Base-by-base conservation (phyloP, 805 yeast genomes). In the Candida vaughaniae region DNA sequence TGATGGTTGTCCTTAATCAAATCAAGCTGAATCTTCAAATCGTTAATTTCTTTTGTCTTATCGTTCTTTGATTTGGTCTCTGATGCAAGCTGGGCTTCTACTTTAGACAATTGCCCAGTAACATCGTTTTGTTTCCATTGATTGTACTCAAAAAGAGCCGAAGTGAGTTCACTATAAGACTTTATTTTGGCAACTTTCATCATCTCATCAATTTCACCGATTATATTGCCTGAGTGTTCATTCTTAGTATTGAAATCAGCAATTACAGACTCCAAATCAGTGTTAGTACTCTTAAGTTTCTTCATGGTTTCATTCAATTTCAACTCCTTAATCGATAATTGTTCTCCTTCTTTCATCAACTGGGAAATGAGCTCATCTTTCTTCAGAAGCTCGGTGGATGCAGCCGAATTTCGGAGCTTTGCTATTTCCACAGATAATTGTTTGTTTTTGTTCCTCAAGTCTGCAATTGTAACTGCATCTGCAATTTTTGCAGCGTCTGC, bases 341-440 rank as follows among this genome's bases (percentile, higher is more conserved):
- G 77, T 44, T 83, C 81, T 3, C 95, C 95, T 58, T 89, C 96
- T 37, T 75, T 78, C 52, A 85, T 53, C 19, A 90, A 62, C 39
- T 82, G 80, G 12, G 75, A 73, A 17, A 90, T 78, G 20, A 78
- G 75, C 9, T 66, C 72, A 35, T 89, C 86, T 64, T 66, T 82
- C 48, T 58, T 76, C 50, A 45, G 61, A 31, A 30, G 22, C 14
- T 33, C 26, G 23, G 28, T 18, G 14, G 15, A 9, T 10, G 14
- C 29, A 14, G 16, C 35, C 23, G 10, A 23, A 17, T 25, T 23
- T 15, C n/a, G 29, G 30, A 14, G 29, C 34, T 25, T 31, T 25
- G 34, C 19, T 15, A 29, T 28, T 18, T 35, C 38, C 14, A 36
- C 31, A 18, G 28, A 22, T 10, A 34, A 23, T 17, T 29, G 30